A percentile compares a stretch with the other conserved stretches of the same genome.
Conservation (phyloP, 2,329 filamentous ascomycete genomes). For the Penicillium griseofulvum region DNA sequence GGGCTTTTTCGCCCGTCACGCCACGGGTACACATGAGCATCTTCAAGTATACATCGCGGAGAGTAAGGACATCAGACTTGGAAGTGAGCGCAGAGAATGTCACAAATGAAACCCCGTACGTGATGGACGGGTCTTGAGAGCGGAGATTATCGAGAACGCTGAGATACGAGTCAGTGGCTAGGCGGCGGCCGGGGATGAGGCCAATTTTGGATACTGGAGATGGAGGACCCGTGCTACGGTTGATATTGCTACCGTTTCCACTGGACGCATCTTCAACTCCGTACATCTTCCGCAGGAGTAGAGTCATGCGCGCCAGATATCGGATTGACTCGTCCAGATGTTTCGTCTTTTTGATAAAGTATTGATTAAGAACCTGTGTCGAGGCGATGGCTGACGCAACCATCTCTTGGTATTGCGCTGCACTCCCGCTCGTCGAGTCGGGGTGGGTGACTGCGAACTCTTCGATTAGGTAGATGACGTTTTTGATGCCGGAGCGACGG, state of each 20-base stretch:
- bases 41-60: constrained; percentile 74
- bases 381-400: constrained; percentile 72
- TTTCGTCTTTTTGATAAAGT: constrained; percentile 72
- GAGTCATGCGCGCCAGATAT: constrained; percentile 72
- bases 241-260: constrained; percentile 1
- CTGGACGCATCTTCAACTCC: constrained; percentile 14
- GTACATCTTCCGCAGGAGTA: constrained; percentile 64
- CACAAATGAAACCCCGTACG: constrained; percentile 65
- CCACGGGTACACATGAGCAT: constrained; percentile 82
- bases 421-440: constrained; percentile 43
- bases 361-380: constrained; percentile 75
- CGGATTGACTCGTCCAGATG: constrained; percentile 75
- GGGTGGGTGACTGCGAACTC: constrained; percentile 62
- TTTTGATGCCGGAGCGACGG: constrained; percentile 67
- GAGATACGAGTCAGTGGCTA: constrained; percentile 63
- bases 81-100: constrained; percentile 70
- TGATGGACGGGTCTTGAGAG: constrained; percentile 44
- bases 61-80: constrained; percentile 71
- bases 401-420: constrained; percentile 60
- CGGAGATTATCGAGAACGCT: constrained; percentile 61
- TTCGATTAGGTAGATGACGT: constrained; percentile 77
- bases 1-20: constrained; percentile 71
- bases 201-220: constrained; percentile 10
- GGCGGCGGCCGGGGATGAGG: constrained; percentile 62
- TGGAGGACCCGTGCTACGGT: constrained; percentile 44